Conservation (phyloP, 1,284 basidiomycete genomes). For the Ceratobasidium sp. region DNA sequence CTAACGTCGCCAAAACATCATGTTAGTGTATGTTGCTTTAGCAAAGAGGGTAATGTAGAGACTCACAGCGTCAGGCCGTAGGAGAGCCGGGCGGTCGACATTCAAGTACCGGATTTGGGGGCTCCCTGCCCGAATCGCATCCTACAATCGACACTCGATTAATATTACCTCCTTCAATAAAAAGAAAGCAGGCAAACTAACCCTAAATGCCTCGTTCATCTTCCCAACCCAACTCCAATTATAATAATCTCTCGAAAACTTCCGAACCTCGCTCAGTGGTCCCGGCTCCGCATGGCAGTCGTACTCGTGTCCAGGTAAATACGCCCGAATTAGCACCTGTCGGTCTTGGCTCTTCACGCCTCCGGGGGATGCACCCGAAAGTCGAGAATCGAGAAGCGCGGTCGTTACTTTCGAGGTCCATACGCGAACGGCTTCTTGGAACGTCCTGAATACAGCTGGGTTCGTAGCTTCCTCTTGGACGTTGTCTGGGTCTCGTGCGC, state of each 20-base stretch:
- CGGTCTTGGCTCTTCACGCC: constrained; percentile 48
- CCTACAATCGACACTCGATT: constrained; percentile 51
- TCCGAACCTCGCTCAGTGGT: constrained; percentile 53
- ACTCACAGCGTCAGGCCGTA: constrained; percentile 71
- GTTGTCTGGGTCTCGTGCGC: constrained; percentile 57
- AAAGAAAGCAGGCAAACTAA: constrained; percentile 49
- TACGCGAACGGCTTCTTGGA: constrained; percentile 62
- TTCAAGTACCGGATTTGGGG: constrained; percentile 67
- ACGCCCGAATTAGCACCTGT: constrained; percentile 68
- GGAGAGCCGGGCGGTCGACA: constrained; percentile 67
- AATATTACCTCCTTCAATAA: constrained; percentile 31
- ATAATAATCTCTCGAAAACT: constrained; percentile 62
- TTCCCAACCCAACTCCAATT: constrained; percentile 70
- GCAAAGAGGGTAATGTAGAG: neutral
- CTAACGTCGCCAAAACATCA: constrained; percentile 51
- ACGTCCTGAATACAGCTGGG: constrained; percentile 65
- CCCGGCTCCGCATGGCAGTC: constrained; percentile 62
- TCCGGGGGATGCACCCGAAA: constrained; percentile 44
- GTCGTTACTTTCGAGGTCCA: constrained; percentile 66
- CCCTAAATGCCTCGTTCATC: constrained; percentile 67
- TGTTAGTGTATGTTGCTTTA: neutral
- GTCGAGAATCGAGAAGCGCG: constrained; percentile 51
- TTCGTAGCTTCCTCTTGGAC: constrained; percentile 58
- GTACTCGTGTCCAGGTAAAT: constrained; percentile 68
- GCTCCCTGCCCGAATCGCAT: constrained; percentile 58